Evolutionary conservation across 352 stramenopile genomes (phyloP), one percentile per base, ranked within the genome.

Genomic region (Globisporangium yorkense): DNA sequence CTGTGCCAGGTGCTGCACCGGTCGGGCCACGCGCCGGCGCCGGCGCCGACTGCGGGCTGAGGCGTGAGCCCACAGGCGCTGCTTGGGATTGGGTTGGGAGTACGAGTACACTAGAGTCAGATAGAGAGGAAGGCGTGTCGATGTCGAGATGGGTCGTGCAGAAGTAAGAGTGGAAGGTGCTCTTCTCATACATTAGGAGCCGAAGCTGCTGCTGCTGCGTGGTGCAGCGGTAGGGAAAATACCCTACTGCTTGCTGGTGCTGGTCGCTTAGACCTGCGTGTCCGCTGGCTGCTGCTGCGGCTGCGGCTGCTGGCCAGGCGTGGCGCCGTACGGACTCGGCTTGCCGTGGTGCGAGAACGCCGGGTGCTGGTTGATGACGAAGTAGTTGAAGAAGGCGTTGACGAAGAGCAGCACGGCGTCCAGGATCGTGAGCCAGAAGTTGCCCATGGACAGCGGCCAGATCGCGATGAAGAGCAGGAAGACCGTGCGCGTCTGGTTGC

Each of bases 301-400:
- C 51, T 46, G 44, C 16, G 18, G 24, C 37, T 45, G 53, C 9
- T 46, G 48, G 16, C 37, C 51, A 5, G 47, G 46, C 1, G 39
- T 21, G 15, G 31, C 39, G 37, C 53, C 53, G 47, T 61, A 61
- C 40, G 29, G 37, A 29, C 12, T 57, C 54, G 54, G 6, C 33
- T 44, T 49, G 62, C 31, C 20, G 44, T 83, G 61, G 21, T 77
- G 70, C 24, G 75, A 85, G 61, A 85, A 85, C 21, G 72, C 73
- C 39, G 72, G 75, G 69, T 85, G 75, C 68, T 94, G 80, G 37
- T 79, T 93, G 66, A 95, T 90, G 59, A 95, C 85, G 65, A 84
- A 95, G 71, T 92, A 95, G 75, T 95, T 95, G 78, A 95, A 95
- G 63, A 95, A 93, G 16, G 85, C 85, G 60, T 95, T 95, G 56